Base-by-base conservation (phyloP, 805 yeast genomes). In the Candida argentea region DNA sequence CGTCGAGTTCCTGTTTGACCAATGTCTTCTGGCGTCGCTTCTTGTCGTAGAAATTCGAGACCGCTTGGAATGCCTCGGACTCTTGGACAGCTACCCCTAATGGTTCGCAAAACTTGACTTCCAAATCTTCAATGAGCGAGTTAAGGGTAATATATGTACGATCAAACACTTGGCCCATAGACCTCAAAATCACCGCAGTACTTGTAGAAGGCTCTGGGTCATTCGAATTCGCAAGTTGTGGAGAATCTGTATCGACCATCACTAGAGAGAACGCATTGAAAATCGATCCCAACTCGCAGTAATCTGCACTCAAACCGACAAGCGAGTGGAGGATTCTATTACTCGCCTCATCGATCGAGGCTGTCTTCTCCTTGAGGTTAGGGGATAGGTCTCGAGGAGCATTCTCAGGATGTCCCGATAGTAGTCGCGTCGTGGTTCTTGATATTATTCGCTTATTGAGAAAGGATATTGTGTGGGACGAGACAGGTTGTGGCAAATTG, bases 91-190 rank as follows among this genome's bases (percentile, higher is more conserved):
- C 70, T 44, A 78, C 85, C 1, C 76, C 76, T 26, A 77, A 51
- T 3, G 84, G 84, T 44, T 77, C 85, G 5, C 73, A 65, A 40
- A 76, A 76, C 30, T 72, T 71, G 2, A 73, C 65, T 28, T 70
- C 72, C 27, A 78, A 50, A 20, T 68, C 67, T 8, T 61, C 52
- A 4, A 73, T 67, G 7, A 78, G 58, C 2, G 66, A 47, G 40
- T 73, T 59, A 36, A 74, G 56, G n/a, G 73, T 46, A 36, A 72
- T 48, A 44, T 62, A 65, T 25, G 69, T 73, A 22, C 76, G 69
- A 50, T 91, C 97, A 37, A 83, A 76, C 1, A 86, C 79, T 44
- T 82, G 86, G 2, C 97, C 96, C 16, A 85, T 71, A 36, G 75
- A 73, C 46, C 91, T 97, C 35, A 84, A 46, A 2, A 61, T 40